Base-by-base conservation (phyloP, 2,329 filamentous ascomycete species). In the Neopestalotiopsis rosae region DNA sequence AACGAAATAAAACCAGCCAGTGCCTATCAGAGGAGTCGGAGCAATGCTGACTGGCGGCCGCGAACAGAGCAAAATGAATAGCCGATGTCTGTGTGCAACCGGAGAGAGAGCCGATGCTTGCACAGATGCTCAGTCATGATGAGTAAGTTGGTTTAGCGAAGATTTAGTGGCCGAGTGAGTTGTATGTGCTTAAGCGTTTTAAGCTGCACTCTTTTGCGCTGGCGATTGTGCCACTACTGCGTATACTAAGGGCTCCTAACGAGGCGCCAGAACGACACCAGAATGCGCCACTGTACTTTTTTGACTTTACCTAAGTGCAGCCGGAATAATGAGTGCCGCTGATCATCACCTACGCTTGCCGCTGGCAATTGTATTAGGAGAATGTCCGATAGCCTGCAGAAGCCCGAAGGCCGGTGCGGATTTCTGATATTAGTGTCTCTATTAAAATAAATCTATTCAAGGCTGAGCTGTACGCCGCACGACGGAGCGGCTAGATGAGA, bases 191-290 rank as follows among this genome's bases (percentile, higher is more conserved):
- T 20, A 52, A 52, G 45, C 45, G 7, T 4, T 28, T 17, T 20
- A 20, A 52, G 45, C 45, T 52, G 14, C n/a, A 52, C 45, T 52
- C 45, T 52, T n/a, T 52, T 20, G 45, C 45, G 45, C 34, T 38
- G 34, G 34, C 34, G 34, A 7, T 38, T 38, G 34, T 38, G 52
- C 52, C 52, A 57, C 52, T 57, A 34, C 30, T 17, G 58, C n/a
- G 28, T 17, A 34, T 1, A n/a, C 24, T 17, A 34, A 28, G 20
- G 38, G 58, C 58, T 61, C n/a, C 14, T 61, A 61, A 61, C 13
- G 58, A 61, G 58, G 20, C 58, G 66, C 66, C 58, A 67, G 66
- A 67, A 67, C 28, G 24, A 28, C 58, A 56, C 57, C 66, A 63
- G 66, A 67, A 67, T 40, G 62, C 57, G 42, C 66, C 58, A 52